These are phyloP conservation scores for Pythium vanterpoolii DNA, from an alignment of 352 stramenopile species.

Conservation along the genomic window DNA sequence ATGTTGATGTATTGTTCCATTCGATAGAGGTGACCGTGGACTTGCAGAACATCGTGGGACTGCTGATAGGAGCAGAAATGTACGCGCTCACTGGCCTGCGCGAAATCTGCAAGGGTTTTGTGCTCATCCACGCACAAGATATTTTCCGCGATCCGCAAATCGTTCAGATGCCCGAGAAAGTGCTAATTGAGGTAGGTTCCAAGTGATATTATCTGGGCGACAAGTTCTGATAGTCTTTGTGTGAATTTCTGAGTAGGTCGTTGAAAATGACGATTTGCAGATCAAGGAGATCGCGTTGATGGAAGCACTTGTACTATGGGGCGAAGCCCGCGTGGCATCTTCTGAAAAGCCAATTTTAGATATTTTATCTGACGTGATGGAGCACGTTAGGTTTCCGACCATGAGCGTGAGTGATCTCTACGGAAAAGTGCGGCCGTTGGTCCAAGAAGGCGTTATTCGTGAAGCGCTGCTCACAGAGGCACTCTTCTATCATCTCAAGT, in stretches of 20 bases:
- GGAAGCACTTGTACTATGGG: conserved; percentile 78
- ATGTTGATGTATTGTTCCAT: background rate
- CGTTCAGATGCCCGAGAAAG: conserved; percentile 77
- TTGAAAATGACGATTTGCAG: conserved; percentile 80
- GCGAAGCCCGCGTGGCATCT: conserved; percentile 55
- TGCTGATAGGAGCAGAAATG: conserved; percentile 81
- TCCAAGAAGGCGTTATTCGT: conserved; percentile 58
- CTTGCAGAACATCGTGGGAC: conserved; percentile 65
- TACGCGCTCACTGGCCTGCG: conserved; percentile 76
- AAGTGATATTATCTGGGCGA: background rate
- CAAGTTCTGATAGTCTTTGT: background rate
- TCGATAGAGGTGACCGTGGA: conserved; percentile 61
- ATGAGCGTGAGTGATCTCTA: conserved; percentile 88
- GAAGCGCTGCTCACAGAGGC: conserved; percentile 76
- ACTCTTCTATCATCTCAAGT: conserved; percentile 86
- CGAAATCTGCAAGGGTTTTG: conserved; percentile 81
- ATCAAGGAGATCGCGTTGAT: conserved; percentile 79
- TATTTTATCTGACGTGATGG: conserved; percentile 72
- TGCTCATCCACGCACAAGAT: conserved; percentile 77
- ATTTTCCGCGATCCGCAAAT: conserved; percentile 76
- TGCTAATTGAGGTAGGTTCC: conserved; percentile 57
- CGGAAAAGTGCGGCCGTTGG: conserved; percentile 77
- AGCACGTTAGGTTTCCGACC: conserved; percentile 79
- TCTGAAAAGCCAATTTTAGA: conserved; percentile 40
- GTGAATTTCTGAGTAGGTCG: conserved; percentile 37